Conservation (phyloP, 371 early-diverging fungal genomes). For the Mortierella sp. region DNA sequence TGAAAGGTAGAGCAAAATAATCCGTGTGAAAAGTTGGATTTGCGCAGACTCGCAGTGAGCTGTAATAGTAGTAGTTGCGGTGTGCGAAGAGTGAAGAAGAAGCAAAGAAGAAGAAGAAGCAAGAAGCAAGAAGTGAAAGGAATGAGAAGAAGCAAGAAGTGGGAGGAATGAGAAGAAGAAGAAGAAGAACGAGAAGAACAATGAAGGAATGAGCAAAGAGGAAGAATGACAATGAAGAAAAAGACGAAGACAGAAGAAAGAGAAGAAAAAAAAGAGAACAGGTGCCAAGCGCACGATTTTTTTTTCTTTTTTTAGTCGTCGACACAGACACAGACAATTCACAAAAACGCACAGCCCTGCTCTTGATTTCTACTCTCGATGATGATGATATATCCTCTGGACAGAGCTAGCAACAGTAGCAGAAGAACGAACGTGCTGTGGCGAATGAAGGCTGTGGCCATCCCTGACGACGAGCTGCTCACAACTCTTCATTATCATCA, state of each 20-base stretch:
- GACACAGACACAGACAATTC: background rate
- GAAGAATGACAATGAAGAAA: background rate
- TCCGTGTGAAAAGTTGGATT: too few species aligned
- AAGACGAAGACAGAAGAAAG: background rate
- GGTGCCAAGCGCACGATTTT: background rate
- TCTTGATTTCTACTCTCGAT: background rate
- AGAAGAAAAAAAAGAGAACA: conserved; percentile 7
- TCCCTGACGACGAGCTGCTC: too few species aligned
- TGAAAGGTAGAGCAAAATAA: too few species aligned
- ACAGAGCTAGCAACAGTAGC: background rate
- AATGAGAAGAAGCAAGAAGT: background rate
- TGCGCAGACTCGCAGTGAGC: background rate
- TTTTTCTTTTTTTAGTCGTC: conserved; percentile 5
- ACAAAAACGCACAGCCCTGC: background rate
- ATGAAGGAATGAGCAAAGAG: background rate
- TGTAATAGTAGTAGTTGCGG: background rate
- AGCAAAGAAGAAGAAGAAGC: background rate
- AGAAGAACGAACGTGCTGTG: background rate
- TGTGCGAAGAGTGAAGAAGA: background rate
- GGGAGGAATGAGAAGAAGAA: conserved; percentile 7
- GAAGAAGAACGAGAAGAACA: background rate
- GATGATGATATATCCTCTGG: background rate
- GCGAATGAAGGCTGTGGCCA: background rate
- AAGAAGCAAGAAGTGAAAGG: background rate
- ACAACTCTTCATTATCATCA: too few species aligned